Conservation (phyloP, 2,329 filamentous ascomycete species). For the Macrophomina phaseolina region DNA sequence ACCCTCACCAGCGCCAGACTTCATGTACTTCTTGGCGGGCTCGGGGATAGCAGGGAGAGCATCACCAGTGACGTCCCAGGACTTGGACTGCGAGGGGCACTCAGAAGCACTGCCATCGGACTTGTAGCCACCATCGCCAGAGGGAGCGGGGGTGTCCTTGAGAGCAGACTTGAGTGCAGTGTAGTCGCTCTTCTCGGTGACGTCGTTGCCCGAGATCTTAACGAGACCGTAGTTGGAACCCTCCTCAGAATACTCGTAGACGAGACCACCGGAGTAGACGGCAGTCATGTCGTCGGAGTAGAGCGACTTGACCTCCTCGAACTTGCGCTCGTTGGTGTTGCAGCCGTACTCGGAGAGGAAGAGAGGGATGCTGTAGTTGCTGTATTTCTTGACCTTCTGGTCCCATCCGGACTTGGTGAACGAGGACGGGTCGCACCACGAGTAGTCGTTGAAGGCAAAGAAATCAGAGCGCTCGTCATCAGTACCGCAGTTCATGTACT, state of each 20-base stretch:
- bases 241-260: slow-evolving; percentile 86
- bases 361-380: slow-evolving; percentile 53
- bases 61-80: slow-evolving; percentile 60
- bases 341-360: slow-evolving; percentile 98
- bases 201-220: slow-evolving; percentile 60
- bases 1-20: slow-evolving; percentile 62
- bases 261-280: slow-evolving; percentile 93
- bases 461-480: slow-evolving; percentile 87
- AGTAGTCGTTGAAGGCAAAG: slow-evolving; percentile 90
- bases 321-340: slow-evolving; percentile 79
- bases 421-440: slow-evolving; percentile 66
- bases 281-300: slow-evolving; percentile 83
- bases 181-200: slow-evolving; percentile 69
- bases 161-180: slow-evolving; percentile 59
- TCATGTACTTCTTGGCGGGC: slow-evolving; percentile 62
- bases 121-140: slow-evolving; percentile 66
- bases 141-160: slow-evolving; percentile 56
- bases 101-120: slow-evolving; percentile 56
- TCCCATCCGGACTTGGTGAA: slow-evolving; percentile 80
- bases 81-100: slow-evolving; percentile 60
- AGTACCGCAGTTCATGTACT: slow-evolving; percentile 92
- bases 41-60: slow-evolving; percentile 63
- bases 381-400: slow-evolving; percentile 44
- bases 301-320: slow-evolving; percentile 77
- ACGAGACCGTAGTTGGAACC: slow-evolving; percentile 78